Conservation (phyloP, 2,329 filamentous ascomycete genomes). For the Xylariales sp. region DNA sequence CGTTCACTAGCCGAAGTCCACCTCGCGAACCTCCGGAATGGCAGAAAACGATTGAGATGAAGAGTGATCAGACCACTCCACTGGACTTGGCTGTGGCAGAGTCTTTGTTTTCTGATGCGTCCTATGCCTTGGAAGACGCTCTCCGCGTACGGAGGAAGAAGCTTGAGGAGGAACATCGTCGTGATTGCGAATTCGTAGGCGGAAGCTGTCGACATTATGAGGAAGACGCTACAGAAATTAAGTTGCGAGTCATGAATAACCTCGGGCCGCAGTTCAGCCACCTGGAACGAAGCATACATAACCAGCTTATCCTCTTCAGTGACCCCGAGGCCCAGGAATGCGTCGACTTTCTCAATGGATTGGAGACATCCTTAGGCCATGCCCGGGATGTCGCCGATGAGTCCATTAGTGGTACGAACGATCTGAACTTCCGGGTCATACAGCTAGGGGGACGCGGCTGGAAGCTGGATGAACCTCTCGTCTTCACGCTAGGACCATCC, state of each 20-base stretch:
- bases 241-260: conserved; percentile 43
- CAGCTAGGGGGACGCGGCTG: conserved; percentile 43
- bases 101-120: conserved; percentile 40
- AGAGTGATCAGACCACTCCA: conserved; percentile 44
- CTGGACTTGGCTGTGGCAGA: conserved; percentile 42
- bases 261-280: conserved; percentile 44
- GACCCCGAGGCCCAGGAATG: conserved; percentile 38
- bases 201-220: conserved; percentile 35
- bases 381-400: conserved; percentile 38
- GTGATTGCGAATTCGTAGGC: conserved; percentile 29
- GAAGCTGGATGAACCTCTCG: conserved; percentile 40
- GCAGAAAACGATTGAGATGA: conserved; percentile 36
- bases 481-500: conserved; percentile 37
- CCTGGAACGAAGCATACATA: conserved; percentile 37
- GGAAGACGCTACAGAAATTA: conserved; percentile 40
- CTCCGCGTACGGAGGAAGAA: conserved; percentile 36
- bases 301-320: conserved; percentile 41
- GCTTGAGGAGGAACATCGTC: conserved; percentile 34
- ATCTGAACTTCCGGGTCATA: conserved; percentile 43
- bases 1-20: conserved; percentile 38
- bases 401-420: conserved; percentile 36
- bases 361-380: conserved; percentile 32
- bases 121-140: conserved; percentile 35
- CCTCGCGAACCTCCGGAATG: conserved; percentile 29
- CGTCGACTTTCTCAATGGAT: conserved; percentile 35